Conservation (phyloP, 768 basidiomycete genomes). For the Termitomyces sp. region DNA sequence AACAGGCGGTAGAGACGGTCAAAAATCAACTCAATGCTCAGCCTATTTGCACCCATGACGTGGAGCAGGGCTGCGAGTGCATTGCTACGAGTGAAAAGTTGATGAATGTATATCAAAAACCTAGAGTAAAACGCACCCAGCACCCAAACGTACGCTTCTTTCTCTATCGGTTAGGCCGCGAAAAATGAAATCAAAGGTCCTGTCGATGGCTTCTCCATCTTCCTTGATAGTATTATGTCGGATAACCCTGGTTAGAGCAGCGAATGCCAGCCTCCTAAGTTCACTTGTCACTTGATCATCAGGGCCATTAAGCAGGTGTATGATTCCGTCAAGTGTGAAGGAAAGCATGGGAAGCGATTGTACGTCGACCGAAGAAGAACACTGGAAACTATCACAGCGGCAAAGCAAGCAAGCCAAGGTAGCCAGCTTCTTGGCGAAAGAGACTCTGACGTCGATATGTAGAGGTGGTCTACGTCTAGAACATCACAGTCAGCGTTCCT, state of each 20-base stretch:
- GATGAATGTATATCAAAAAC: not conserved
- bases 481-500: not conserved
- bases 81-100: slow-evolving; percentile 27
- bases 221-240: slow-evolving; percentile 33
- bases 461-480: slow-evolving; percentile 28
- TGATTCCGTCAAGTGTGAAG: slow-evolving; percentile 29
- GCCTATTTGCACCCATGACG: slow-evolving; percentile 24
- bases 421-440: slow-evolving; percentile 25
- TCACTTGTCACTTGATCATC: slow-evolving; percentile 37
- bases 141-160: slow-evolving; percentile 55
- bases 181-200: slow-evolving; percentile 32
- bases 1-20: slow-evolving; percentile 42
- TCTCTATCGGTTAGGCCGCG: slow-evolving; percentile 48
- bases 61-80: slow-evolving; percentile 43
- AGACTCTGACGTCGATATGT: slow-evolving; percentile 25
- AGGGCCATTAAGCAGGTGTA: slow-evolving; percentile 40
- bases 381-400: slow-evolving; percentile 25
- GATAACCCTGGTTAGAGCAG: slow-evolving; percentile 33
- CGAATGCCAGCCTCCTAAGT: slow-evolving; percentile 40
- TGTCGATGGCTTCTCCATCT: slow-evolving; percentile 22
- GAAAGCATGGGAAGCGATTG: slow-evolving; percentile 22
- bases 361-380: slow-evolving; percentile 17
- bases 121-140: slow-evolving; percentile 48
- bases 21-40: slow-evolving; percentile 35
- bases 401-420: slow-evolving; percentile 32